Evolutionary conservation across 2,329 filamentous ascomycete species (phyloP), one percentile per base, ranked within the genome.

Genomic region (Cordyceps militaris): DNA sequence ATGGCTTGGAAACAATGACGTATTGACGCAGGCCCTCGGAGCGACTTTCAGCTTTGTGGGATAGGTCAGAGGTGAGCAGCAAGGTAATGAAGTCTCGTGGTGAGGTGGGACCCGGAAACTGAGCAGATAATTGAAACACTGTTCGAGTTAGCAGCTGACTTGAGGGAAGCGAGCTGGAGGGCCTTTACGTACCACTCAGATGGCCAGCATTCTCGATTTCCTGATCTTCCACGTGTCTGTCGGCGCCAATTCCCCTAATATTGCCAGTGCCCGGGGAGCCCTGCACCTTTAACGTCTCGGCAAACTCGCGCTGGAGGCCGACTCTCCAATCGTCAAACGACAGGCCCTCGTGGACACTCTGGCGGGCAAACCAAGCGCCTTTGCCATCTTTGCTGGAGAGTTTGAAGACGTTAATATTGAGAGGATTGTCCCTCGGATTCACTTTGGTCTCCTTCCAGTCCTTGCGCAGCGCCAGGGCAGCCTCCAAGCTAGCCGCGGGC

Each of bases 391-490:
- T 87, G 2, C 87, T 83, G 0, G 79, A 75, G 60, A 94, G 79
- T 70, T 95, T 96, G 74, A 88, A 96, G 24, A 97, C 84, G 57
- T 78, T 80, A 61, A 97, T 85, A 0, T 80, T 84, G 9, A 90
- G 76, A 0, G 90, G 88, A 66, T 95, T 94, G 21, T 92, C 86
- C 63, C 80, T 85, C 3, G 81, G 72, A 43, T 80, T 83, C 57
- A 90, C 73, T 71, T 91, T 93, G 66, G 92, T 74, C 43, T 91
- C 87, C 70, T 95, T 96, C 91, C 93, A 97, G 71, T 90, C 83
- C 66, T 88, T 88, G 59, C 86, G 84, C n/a, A 96, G 73, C 21
- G 79, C 74, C 28, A 75, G 76, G 32, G 84, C 66, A 16, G 70
- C 63, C 26, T 62, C 76, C n/a, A 82, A 72, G 9, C 79, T 71